Evolutionary conservation across 192 early-diverging fungal genomes (phyloP).

Genomic region (Kickxella alabastrina): DNA sequence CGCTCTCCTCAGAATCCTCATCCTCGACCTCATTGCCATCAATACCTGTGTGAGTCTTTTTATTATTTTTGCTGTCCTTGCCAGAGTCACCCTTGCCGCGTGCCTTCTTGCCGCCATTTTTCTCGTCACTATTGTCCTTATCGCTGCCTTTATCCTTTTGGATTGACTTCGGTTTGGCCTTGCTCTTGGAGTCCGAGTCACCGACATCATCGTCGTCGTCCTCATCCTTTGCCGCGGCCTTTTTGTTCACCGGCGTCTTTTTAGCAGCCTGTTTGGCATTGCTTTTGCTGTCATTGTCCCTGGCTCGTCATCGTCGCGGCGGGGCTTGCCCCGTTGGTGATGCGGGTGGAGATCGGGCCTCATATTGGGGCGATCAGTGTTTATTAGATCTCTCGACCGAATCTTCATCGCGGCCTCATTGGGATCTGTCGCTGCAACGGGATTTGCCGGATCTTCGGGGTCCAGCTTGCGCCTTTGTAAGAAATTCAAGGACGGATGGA

Average conservation of each 20-base stretch:
- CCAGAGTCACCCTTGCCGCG: conserved; percentile 7
- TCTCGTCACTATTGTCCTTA: conserved; percentile 3
- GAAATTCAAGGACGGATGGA: neutral
- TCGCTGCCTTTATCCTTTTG: neutral
- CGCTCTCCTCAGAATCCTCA: conserved; percentile 22
- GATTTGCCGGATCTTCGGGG: conserved; percentile 38
- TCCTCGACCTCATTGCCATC: conserved; percentile 42
- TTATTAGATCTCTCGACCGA: conserved; percentile 37
- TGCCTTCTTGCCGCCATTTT: conserved; percentile 10
- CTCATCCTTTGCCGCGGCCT: neutral
- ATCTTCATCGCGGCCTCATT: conserved; percentile 48
- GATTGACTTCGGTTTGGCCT: neutral
- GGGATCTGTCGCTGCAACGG: conserved; percentile 45
- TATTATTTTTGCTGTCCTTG: conserved; percentile 16
- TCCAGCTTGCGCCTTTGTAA: conserved; percentile 25
- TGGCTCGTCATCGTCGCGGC: too few species aligned
- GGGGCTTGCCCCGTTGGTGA: too few species aligned
- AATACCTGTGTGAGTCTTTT: conserved; percentile 44
- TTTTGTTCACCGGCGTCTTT: conserved; percentile 6
- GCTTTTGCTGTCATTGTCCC: too few species aligned
- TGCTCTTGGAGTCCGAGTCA: neutral
- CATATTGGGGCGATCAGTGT: conserved; percentile 27
- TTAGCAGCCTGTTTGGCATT: conserved; percentile 3
- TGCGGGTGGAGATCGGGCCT: conserved; percentile 13
- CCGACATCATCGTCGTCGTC: neutral